Evolutionary conservation across 106 monocot genomes (phyloP).

Genomic region (Narthecium ossifragum): DNA sequence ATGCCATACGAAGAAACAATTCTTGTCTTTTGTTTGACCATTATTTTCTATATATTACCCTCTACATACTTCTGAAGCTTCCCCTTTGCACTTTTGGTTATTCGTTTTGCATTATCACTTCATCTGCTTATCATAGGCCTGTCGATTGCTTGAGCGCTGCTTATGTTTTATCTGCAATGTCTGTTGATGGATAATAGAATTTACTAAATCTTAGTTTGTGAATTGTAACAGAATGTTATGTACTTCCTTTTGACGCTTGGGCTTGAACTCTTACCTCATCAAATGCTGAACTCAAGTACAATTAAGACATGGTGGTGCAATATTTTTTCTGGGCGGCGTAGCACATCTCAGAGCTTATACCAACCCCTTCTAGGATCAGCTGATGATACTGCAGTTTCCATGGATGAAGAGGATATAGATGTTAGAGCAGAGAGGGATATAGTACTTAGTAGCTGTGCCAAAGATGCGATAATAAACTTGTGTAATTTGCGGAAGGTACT

Average conservation of each 20-base stretch:
- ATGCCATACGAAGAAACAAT: no score
- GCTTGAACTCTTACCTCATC: constrained; percentile 42
- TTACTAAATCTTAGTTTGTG: no score
- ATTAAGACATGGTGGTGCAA: constrained; percentile 36
- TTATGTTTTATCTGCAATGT: no score
- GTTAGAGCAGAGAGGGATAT: constrained; percentile 68
- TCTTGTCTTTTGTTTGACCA: no score
- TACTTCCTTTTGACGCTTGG: constrained; percentile 60
- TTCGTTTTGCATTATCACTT: no score
- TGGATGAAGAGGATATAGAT: constrained; percentile 69
- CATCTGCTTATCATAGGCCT: no score
- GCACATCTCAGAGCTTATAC: constrained; percentile 16
- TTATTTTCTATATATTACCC: no score
- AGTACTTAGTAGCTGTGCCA: constrained; percentile 41
- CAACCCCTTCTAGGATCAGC: constrained; percentile 55
- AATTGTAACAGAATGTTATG: constrained; percentile 42
- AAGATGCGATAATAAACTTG: constrained; percentile 70
- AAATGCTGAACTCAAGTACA: constrained; percentile 33
- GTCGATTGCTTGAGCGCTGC: no score
- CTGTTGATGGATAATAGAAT: no score
- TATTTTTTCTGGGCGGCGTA: constrained; percentile 10
- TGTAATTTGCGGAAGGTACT: constrained; percentile 71
- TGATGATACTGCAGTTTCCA: constrained; percentile 13
- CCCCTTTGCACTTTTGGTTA: no score
- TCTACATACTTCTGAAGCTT: no score